phyloP scores from a whole-genome alignment of 2,329 filamentous ascomycete genomes.

The Ophiosphaerella korrae region DNA sequence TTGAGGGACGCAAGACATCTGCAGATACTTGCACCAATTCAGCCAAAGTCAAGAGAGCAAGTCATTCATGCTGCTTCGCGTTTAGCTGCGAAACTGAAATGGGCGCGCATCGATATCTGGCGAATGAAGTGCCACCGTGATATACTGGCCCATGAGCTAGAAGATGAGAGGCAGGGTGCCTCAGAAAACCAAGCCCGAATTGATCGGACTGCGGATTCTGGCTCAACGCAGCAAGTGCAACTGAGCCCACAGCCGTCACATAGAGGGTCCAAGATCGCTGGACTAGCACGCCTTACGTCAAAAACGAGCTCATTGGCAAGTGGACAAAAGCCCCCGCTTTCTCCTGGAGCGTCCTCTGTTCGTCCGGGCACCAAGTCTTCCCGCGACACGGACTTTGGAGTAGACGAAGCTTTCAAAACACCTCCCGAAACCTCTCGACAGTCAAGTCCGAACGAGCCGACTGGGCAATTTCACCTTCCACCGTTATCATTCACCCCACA shows the following conservation, averaged over 20 bases:
- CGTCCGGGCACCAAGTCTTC: slow-evolving; percentile 46
- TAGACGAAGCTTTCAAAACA: slow-evolving; percentile 51
- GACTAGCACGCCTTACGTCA: slow-evolving; percentile 42
- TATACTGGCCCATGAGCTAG: slow-evolving; percentile 81
- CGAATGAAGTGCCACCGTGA: slow-evolving; percentile 88
- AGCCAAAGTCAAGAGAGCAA: slow-evolving; percentile 85
- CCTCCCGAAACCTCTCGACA: slow-evolving; percentile 50
- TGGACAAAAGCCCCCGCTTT: slow-evolving; percentile 38
- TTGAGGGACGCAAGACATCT: slow-evolving; percentile 89
- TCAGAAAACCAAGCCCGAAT: slow-evolving; percentile 33
- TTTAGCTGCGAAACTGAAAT: slow-evolving; percentile 87
- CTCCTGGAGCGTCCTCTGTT: slow-evolving; percentile 31
- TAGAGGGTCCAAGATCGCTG: slow-evolving; percentile 35
- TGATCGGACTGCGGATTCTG: slow-evolving; percentile 30
- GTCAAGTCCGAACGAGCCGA: slow-evolving; percentile 41
- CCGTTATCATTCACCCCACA: slow-evolving; percentile 42
- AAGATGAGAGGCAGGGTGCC: slow-evolving; percentile 68
- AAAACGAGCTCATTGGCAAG: slow-evolving; percentile 43
- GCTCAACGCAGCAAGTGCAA: slow-evolving; percentile 25
- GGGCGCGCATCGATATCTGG: slow-evolving; percentile 95
- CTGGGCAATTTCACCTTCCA: slow-evolving; percentile 35
- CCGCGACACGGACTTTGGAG: slow-evolving; percentile 43
- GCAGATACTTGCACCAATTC: slow-evolving; percentile 85
- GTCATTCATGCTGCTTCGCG: slow-evolving; percentile 83
- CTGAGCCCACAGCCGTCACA: slow-evolving; percentile 32